phyloP scores from a whole-genome alignment of 768 basidiomycete species.

The Mrakia blollopis region DNA sequence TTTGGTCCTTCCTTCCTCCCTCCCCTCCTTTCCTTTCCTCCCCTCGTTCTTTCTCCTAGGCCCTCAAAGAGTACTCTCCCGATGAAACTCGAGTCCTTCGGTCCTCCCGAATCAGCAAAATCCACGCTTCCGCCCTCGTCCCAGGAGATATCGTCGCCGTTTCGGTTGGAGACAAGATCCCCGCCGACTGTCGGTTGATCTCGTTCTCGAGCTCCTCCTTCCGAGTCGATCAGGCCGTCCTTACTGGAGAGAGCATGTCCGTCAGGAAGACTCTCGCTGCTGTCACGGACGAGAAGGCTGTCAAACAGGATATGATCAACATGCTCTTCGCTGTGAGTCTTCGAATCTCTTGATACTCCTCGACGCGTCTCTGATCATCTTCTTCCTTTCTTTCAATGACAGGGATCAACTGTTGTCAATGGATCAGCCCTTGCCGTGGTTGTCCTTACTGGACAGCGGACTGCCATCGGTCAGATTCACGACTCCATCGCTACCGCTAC shows the following conservation, averaged over 20 bases:
- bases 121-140: conserved; percentile 84
- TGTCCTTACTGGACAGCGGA: conserved; percentile 74
- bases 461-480: conserved; percentile 96
- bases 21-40: not conserved
- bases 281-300: conserved; percentile 69
- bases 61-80: conserved; percentile 92
- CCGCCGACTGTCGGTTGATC: conserved; percentile 86
- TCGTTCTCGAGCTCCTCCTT: conserved; percentile 90
- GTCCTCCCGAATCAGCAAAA: conserved; percentile 59
- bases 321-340: conserved; percentile 83
- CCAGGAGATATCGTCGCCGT: conserved; percentile 90
- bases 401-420: conserved; percentile 96
- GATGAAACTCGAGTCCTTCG: conserved; percentile 91
- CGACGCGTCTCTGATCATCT: not conserved
- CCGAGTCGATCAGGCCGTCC: conserved; percentile 89
- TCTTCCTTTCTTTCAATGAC: not conserved
- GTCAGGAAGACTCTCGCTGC: conserved; percentile 71
- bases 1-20: not conserved
- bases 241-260: conserved; percentile 88
- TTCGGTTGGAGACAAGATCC: conserved; percentile 59
- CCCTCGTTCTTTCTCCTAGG: conserved; percentile 51
- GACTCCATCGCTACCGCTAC: conserved; percentile 83
- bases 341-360: no score
- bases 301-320: conserved; percentile 97
- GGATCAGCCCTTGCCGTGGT: conserved; percentile 84